Conservation (phyloP, 2,329 filamentous ascomycete genomes). For the Phialophora macrospora region DNA sequence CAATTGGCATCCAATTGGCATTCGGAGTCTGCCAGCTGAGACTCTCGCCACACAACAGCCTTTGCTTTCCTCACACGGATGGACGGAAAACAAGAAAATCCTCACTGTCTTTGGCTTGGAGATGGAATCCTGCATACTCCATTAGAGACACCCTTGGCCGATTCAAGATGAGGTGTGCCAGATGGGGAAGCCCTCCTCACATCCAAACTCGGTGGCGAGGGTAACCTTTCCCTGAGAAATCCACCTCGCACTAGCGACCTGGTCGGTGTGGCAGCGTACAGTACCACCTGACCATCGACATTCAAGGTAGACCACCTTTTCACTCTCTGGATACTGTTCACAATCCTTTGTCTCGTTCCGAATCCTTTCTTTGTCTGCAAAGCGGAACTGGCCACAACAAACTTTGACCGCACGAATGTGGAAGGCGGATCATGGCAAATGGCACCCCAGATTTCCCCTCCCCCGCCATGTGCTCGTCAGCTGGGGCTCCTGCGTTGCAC, state of each 20-base stretch:
- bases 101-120: neutral
- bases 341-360: neutral
- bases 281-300: constrained; percentile 11
- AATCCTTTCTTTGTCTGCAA: neutral
- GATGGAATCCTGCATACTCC: neutral
- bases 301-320: neutral
- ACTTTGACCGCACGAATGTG: neutral
- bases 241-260: neutral
- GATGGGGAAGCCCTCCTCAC: neutral
- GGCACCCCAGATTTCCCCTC: neutral
- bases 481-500: neutral
- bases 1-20: neutral
- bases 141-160: neutral
- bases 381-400: neutral
- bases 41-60: neutral
- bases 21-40: constrained; percentile 10
- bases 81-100: neutral
- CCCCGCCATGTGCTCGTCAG: neutral
- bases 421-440: neutral
- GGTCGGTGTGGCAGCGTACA: neutral
- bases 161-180: neutral
- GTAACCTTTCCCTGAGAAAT: no score
- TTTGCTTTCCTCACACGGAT: neutral
- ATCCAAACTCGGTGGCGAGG: neutral
- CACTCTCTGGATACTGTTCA: neutral